Percentiles rank a stretch among this genome's conserved stretches.
These are phyloP conservation scores for Calycina marina DNA, from an alignment of 2,329 filamentous ascomycete genomes.

Conservation along the genomic window DNA sequence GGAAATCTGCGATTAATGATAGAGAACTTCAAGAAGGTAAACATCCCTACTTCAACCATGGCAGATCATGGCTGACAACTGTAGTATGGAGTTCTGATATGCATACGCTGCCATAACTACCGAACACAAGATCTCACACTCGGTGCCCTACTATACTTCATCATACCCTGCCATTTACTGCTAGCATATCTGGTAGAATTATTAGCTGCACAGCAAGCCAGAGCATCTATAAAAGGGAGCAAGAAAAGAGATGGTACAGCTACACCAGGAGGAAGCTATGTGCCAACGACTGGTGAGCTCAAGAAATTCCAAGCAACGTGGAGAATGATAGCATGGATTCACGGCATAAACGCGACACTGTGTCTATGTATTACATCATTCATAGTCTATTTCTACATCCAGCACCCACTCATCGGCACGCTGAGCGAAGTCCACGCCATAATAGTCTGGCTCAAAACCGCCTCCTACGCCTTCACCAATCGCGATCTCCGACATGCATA, in stretches of 20 bases:
- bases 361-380: constrained; percentile 69
- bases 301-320: constrained; percentile 62
- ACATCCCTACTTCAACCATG: constrained; percentile 2
- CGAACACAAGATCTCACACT: constrained; percentile 61
- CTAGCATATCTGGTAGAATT: constrained; percentile 83
- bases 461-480: constrained; percentile 93
- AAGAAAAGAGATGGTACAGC: constrained; percentile 25
- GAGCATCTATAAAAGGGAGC: constrained; percentile 44
- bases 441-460: constrained; percentile 91
- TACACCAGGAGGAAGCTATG: constrained; percentile 21
- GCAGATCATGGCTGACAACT: constrained; percentile 7
- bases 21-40: constrained; percentile 88
- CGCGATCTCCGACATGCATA: constrained; percentile 85
- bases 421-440: constrained; percentile 83
- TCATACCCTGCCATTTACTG: constrained; percentile 83
- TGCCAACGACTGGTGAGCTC: constrained; percentile 28
- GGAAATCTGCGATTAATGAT: constrained; percentile 90
- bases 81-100: constrained; percentile 84
- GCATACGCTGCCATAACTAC: constrained; percentile 80
- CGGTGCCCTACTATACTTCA: constrained; percentile 64
- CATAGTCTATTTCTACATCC: constrained; percentile 79
- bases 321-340: constrained; percentile 65
- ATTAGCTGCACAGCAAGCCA: constrained; percentile 66
- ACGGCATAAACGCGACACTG: constrained; percentile 70
- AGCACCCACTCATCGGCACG: constrained; percentile 88